These are phyloP conservation scores for Hsuehochloa calcarea DNA, from an alignment of 176 grass and related monocot genomes.

Conservation along the genomic window DNA sequence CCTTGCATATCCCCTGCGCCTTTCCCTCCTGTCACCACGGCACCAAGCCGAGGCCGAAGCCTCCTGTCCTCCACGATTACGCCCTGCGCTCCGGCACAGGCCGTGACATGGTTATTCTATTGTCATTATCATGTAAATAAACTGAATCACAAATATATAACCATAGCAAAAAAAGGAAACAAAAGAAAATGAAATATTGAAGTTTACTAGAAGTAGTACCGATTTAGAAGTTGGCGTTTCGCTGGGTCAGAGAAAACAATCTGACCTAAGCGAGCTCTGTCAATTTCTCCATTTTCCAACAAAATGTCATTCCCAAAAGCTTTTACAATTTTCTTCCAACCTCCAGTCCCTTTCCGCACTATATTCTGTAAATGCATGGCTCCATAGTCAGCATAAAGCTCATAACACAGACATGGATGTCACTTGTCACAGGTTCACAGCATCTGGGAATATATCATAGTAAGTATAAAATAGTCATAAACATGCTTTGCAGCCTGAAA, in stretches of 20 bases:
- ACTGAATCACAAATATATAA: neutral
- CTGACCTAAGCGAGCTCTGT: constrained; percentile 73
- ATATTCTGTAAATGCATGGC: constrained; percentile 62
- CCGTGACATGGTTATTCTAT: neutral
- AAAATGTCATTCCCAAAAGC: constrained; percentile 80
- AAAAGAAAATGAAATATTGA: neutral
- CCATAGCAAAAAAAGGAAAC: neutral
- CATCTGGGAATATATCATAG: neutral
- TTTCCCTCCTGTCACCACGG: too few species aligned
- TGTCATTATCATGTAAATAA: neutral
- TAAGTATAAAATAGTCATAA: neutral
- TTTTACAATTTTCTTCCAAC: constrained; percentile 89
- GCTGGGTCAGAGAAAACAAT: constrained; percentile 79
- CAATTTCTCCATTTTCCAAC: constrained; percentile 80
- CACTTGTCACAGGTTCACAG: neutral
- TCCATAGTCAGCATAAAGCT: constrained; percentile 8
- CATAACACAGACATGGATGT: neutral
- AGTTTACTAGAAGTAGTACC: constrained; percentile 40
- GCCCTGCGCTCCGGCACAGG: too few species aligned
- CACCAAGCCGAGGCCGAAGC: too few species aligned
- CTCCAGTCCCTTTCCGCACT: constrained; percentile 66
- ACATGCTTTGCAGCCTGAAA: neutral
- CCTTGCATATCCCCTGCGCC: too few species aligned
- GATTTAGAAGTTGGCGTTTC: constrained; percentile 69
- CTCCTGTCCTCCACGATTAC: too few species aligned